Evolutionary conservation across 78 protist genomes (phyloP), one percentile per base, ranked within the genome.

Genomic region (Dictyostelium brefeldianum): DNA sequence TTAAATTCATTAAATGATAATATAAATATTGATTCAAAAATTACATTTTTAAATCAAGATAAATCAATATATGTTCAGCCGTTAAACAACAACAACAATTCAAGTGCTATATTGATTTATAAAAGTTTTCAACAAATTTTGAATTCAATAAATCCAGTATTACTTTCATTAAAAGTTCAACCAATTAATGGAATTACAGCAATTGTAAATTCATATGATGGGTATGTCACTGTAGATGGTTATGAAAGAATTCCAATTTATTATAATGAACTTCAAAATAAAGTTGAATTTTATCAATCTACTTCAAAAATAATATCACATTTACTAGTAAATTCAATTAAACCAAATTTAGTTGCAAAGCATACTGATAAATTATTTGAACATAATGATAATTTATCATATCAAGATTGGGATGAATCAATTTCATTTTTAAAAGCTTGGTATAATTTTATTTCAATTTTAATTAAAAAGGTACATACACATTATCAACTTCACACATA

Each of bases 381-480:
- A 54, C 14, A 54, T 54, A 54, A 54, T 54, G n/a, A n/a, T 17
- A 14, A 56, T 56, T 56, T 56, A 56, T 14, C 25, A 56, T 14
- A 14, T 56, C 14, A 56, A 12, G 65, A 56, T 20, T 20, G 29
- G 65, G 65, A 56, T 18, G 46, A 62, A 27, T 62, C 71, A 25
- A 11, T 62, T 25, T 62, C 71, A 25, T 62, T 59, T 62, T 62
- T 62, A 62, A 62, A 62, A 62, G 71, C 41, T 62, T 62, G 22
- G 8, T 25, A 62, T 6, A 62, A 25, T 25, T 62, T 62, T 62
- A 4, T 62, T 62, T 25, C 29, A 11, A 62, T 62, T 62, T 25
- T 62, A 62, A 25, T 62, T 62, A 62, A 62, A 62, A 62, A 62
- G 71, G 71, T 62, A n/a, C n/a, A n/a, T n/a, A n/a, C n/a, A n/a